phyloP scores from a whole-genome alignment of 2,329 filamentous ascomycete species.

The Neoarthrinium moseri region DNA sequence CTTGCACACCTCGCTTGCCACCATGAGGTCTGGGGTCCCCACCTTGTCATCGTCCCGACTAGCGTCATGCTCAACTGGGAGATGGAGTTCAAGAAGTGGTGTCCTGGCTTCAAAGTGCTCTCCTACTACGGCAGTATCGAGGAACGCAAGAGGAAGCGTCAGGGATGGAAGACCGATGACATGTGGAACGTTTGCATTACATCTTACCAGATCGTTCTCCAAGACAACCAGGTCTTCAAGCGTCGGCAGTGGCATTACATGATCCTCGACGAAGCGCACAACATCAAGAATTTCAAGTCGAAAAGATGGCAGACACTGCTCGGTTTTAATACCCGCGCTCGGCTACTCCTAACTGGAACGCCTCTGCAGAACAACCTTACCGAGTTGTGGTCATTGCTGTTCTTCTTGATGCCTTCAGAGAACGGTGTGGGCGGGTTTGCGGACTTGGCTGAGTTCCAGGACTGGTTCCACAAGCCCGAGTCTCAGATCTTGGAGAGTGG shows the following conservation, averaged over 20 bases:
- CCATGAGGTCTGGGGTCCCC: slow-evolving; percentile 91
- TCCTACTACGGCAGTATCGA: slow-evolving; percentile 95
- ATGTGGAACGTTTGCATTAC: slow-evolving; percentile 98
- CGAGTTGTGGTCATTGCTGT: slow-evolving; percentile 93
- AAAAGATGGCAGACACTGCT: slow-evolving; percentile 95
- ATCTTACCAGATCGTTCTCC: slow-evolving; percentile 92
- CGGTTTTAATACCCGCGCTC: slow-evolving; percentile 85
- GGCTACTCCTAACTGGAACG: slow-evolving; percentile 87
- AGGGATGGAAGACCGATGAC: slow-evolving; percentile 91
- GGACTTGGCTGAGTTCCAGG: slow-evolving; percentile 91
- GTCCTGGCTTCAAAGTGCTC: slow-evolving; percentile 95
- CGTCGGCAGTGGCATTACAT: slow-evolving; percentile 95
- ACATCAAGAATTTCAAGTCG: slow-evolving; percentile 99
- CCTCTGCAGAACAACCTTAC: slow-evolving; percentile 96
- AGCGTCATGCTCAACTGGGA: slow-evolving; percentile 99
- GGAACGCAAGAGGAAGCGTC: slow-evolving; percentile 85
- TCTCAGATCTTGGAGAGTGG: slow-evolving; percentile 96
- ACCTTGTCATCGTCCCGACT: slow-evolving; percentile 93
- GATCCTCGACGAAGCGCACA: slow-evolving; percentile 96
- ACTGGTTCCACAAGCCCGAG: slow-evolving; percentile 93
- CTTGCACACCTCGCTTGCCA: slow-evolving; percentile 89
- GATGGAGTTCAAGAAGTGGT: slow-evolving; percentile 99
- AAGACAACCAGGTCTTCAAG: slow-evolving; percentile 93
- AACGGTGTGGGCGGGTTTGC: slow-evolving; percentile 87
- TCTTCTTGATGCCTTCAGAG: slow-evolving; percentile 92